Evolutionary conservation across 2,329 filamentous ascomycete species (phyloP).

Genomic region (Trichoderma sp.): DNA sequence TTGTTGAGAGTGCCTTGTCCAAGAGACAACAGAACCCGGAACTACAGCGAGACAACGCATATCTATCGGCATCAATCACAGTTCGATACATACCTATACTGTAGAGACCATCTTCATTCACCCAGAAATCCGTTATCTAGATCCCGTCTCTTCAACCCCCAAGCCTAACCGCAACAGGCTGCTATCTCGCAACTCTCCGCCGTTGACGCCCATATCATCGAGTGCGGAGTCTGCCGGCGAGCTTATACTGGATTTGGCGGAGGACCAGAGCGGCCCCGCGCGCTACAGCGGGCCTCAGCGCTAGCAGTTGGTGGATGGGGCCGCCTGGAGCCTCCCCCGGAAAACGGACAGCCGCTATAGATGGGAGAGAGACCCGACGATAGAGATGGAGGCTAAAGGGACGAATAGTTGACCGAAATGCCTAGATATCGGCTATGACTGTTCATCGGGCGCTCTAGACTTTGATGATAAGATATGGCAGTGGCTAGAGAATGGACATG

Average conservation of each 20-base stretch:
- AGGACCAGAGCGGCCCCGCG: conserved; percentile 9
- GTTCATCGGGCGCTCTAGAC: background rate
- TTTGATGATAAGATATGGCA: background rate
- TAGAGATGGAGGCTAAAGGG: background rate
- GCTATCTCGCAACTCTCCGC: conserved; percentile 18
- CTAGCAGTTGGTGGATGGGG: background rate
- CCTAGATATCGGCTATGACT: background rate
- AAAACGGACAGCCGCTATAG: background rate
- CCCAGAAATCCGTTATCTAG: conserved; percentile 16
- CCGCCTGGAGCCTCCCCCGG: conserved; percentile 9
- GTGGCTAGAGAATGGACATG: background rate
- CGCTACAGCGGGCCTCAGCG: background rate
- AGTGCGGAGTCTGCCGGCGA: conserved; percentile 15
- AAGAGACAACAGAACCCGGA: background rate
- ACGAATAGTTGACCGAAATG: background rate
- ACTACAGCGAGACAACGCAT: background rate
- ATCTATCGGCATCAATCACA: background rate
- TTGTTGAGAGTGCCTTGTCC: background rate
- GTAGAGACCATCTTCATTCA: background rate
- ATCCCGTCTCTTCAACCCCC: background rate
- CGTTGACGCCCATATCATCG: background rate
- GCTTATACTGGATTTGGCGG: background rate
- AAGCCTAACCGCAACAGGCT: conserved; percentile 19
- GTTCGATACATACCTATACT: background rate
- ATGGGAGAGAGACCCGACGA: background rate